phyloP scores from a whole-genome alignment of 768 basidiomycete species.

The Exidia glandulosa region DNA sequence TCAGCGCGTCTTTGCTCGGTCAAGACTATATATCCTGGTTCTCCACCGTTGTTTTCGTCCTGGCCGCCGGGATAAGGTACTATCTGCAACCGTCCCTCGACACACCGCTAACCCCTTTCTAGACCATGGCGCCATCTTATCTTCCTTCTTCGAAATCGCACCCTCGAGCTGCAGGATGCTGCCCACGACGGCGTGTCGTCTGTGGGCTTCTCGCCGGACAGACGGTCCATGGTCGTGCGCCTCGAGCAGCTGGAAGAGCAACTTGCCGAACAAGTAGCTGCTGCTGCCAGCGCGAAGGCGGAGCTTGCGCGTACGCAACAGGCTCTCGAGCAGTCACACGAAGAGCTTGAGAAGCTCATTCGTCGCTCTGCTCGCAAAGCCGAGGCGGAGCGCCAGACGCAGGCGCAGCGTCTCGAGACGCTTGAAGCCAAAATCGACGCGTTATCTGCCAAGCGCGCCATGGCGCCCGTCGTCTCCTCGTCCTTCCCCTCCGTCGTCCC shows the following conservation, averaged over 20 bases:
- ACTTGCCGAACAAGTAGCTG: background rate
- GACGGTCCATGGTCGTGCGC: background rate
- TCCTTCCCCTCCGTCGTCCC: background rate
- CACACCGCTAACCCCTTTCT: background rate
- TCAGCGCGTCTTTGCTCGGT: background rate
- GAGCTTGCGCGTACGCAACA: background rate
- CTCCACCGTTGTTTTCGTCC: background rate
- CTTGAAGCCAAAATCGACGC: background rate
- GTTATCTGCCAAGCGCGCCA: background rate
- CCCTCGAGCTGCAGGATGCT: background rate
- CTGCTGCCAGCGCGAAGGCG: background rate
- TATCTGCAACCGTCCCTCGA: background rate
- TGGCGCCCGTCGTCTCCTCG: background rate
- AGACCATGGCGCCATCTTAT: background rate
- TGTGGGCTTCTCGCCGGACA: background rate
- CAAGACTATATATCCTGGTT: background rate
- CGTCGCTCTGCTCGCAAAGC: background rate
- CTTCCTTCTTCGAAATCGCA: background rate
- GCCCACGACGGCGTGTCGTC: background rate
- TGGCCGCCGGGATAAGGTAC: background rate
- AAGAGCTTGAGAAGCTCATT: background rate
- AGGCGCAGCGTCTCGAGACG: background rate
- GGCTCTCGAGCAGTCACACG: background rate
- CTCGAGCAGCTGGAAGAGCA: background rate
- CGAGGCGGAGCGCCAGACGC: background rate